Base-by-base conservation (phyloP, 148 eudicot genomes). In the Vaccinium vitisidaea region DNA sequence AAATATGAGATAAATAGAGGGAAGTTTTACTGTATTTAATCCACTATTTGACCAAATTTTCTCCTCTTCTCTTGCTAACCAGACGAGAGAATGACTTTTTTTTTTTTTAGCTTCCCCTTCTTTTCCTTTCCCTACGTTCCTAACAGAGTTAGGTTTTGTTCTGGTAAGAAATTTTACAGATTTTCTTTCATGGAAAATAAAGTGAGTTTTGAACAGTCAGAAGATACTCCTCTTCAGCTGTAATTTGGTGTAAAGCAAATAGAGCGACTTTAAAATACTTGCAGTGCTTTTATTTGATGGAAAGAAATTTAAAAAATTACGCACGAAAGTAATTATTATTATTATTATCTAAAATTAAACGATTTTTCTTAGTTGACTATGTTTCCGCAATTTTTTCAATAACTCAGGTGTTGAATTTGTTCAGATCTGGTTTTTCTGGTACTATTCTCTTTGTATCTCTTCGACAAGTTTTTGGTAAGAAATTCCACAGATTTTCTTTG, bases 391-490 rank as follows among this genome's bases (percentile, higher is more conserved):
- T 12, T 10, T 48, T 80, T 80, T 58, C 4, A 19, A 39, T 80
- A 11, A 25, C 23, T 2, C 59, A 61, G 6, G 15, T 21, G 49
- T 79, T 83, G 69, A 13, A 71, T 13, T 80, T 30, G 65, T 19
- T 55, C 83, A 85, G 89, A 89, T 89, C 89, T 89, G 75, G 53
- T 14, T 30, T 6, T 23, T n/a, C 3, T 32, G 25, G 50, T 13
- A 75, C 84, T 39, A 25, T 49, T 77, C 58, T 4, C 14, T 14
- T 65, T 43, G 56, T 53, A 12, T 15, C 48, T 82, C n/a, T 39
- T 10, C 73, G 8, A 4, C 6, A 43, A 43, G 46, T 0, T 5
- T 43, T 43, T 5, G 46, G 5, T 43, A 43, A 43, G 46, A 43
- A 43, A 43, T 43, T 43, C 6, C 46, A 43, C 6, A 5, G 46